These are phyloP conservation scores for Candida tibetensis DNA, from an alignment of 805 yeast genomes.

Conservation along the genomic window DNA sequence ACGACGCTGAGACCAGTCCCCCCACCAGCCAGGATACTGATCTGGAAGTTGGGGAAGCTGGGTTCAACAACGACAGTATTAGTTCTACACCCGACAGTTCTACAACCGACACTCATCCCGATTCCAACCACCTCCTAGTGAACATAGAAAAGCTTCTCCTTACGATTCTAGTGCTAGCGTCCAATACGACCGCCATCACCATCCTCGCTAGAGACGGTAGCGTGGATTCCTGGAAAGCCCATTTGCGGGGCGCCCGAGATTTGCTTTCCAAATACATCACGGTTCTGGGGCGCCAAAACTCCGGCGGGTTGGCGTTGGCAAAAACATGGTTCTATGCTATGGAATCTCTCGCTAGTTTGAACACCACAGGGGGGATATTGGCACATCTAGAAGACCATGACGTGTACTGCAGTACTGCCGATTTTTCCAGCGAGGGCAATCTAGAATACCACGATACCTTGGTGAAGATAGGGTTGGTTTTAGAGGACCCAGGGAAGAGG, in stretches of 20 bases:
- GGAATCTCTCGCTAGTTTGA: slow-evolving; percentile 20
- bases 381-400: slow-evolving; percentile 3
- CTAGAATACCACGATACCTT: slow-evolving; percentile 34
- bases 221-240: slow-evolving; percentile 22
- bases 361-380: no score
- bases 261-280: slow-evolving; percentile 21
- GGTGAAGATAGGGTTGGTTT: slow-evolving; percentile 24
- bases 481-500: no score
- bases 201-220: slow-evolving; percentile 9
- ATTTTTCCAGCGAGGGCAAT: slow-evolving; percentile 21
- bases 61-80: slow-evolving; percentile 10
- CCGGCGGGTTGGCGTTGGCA: slow-evolving; percentile 23
- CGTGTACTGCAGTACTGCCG: slow-evolving; percentile 32
- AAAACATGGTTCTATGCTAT: slow-evolving; percentile 28
- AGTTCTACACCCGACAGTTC: not conserved
- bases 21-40: no score
- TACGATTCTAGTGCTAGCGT: slow-evolving; percentile 23
- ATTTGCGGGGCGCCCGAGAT: slow-evolving; percentile 25
- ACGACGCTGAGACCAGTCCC: not conserved
- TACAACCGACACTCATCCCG: not conserved
- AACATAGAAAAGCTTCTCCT: slow-evolving; percentile 24
- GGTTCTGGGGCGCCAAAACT: no score
- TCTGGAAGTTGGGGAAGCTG: no score
- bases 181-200: slow-evolving; percentile 24
- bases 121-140: slow-evolving; percentile 1